These are phyloP conservation scores for Sequoia sempervirens DNA, from an alignment of 75 land plant genomes.

Conservation along the genomic window DNA sequence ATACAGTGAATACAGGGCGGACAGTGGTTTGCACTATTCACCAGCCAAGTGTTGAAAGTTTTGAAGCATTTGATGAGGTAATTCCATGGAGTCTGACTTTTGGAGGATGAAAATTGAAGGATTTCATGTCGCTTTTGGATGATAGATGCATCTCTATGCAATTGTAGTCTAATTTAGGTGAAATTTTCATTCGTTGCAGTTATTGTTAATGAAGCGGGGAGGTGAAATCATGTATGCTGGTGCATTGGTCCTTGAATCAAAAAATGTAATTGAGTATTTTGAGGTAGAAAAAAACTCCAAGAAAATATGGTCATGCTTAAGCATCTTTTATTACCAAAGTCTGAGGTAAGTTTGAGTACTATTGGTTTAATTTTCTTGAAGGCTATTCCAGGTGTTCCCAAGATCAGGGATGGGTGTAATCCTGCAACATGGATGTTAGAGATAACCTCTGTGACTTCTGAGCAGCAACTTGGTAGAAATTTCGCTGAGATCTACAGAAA, in stretches of 20 bases:
- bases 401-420: conserved; percentile 22
- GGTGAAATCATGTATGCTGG: conserved; percentile 64
- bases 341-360: not conserved
- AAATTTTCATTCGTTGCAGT: conserved; percentile 26
- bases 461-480: conserved; percentile 10
- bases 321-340: not conserved
- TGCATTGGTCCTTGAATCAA: conserved; percentile 47
- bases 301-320: not conserved
- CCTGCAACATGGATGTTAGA: conserved; percentile 41
- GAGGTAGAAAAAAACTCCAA: conserved; percentile 23
- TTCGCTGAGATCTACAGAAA: conserved; percentile 17
- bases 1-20: conserved; percentile 42
- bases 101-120: conserved; percentile 6
- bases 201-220: conserved; percentile 66
- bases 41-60: conserved; percentile 19
- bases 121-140: not conserved
- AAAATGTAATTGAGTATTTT: conserved; percentile 48
- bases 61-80: conserved; percentile 45
- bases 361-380: not conserved
- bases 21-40: conserved; percentile 42
- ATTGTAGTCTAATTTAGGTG: not conserved
- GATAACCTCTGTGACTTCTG: conserved; percentile 16
- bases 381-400: conserved; percentile 22
- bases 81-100: conserved; percentile 1
- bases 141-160: not conserved